Base-by-base conservation (phyloP, 225 moss, liverwort and hornwort species). In the Takakia lepidozioides region DNA sequence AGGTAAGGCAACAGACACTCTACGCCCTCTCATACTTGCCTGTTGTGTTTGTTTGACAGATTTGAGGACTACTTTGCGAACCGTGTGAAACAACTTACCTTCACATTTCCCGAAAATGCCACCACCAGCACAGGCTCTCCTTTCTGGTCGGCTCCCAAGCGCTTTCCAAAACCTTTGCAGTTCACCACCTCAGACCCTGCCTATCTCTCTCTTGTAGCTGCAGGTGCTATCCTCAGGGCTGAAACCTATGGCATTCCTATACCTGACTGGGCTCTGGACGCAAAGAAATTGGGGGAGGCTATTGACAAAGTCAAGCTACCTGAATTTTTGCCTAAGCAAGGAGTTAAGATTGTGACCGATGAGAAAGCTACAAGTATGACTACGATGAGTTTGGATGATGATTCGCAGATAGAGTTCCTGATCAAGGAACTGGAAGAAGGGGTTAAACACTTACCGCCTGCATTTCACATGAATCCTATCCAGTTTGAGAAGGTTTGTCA, bases 91-190 rank as follows among this genome's bases (percentile, higher is more conserved):
- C 81, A 82, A 0, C 69, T 82, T 1, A 82, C 81, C 0, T 82
- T 76, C 49, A 82, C 81, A 19, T 82, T 82, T 37, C 76, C 81
- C 0, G 73, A 82, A 66, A 49, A 76, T 28, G 76, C 81, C 0
- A 61, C 69, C 0, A 82, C 81, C 0, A 82, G 76, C 69, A 82
- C 51, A 15, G 70, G 81, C 15, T 29, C 69, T 27, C 76, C 72
- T 0, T 82, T 82, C 27, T 82, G 81, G 81, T 82, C 81, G 1
- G 81, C 76, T n/a, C 81, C 81, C 0, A 82, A 82, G 66, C 76
- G 81, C 47, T 82, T 82, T 49, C 81, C 81, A 1, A 77, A 64
- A 24, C 64, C 81, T 6, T 66, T 82, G 57, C 57, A 73, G 63
- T 82, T 77, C 60, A 63, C 73, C 1, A 16, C 73, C 2, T 57